Base-by-base conservation (phyloP, 1,139 yeast species). In the Taphrina populina region DNA sequence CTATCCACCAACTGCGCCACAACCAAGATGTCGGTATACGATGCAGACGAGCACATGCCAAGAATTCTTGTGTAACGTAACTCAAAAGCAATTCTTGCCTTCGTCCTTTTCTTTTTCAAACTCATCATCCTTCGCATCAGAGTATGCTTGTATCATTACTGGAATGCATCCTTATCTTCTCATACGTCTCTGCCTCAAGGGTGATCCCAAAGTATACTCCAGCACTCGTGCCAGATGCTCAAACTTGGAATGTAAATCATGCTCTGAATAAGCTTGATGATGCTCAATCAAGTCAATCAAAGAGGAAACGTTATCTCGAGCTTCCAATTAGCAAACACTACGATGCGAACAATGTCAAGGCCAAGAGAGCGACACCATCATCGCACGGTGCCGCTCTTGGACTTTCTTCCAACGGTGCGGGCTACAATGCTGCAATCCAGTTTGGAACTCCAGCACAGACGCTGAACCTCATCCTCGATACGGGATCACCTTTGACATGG, bases 381-480 rank as follows among this genome's bases (percentile, higher is more conserved):
- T 13, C 34, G 21, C n/a, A n/a, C n/a, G n/a, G n/a, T n/a, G 23
- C 11, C 7, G 10, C 32, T 21, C 45, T 40, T 20, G 15, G 15
- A 17, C 24, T 40, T 5, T 26, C 45, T 20, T 26, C 23, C n/a
- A 13, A 40, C 15, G 33, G 34, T 5, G 32, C 45, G 19, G 45
- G 45, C 10, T 40, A 40, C 34, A 40, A 32, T 2, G 34, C 45
- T 19, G 15, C 45, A 8, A 40, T 40, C 13, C 2, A 15, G 4
- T 15, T 83, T 15, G 90, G 92, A 2, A 76, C 84, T 0, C 75
- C 80, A 5, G 66, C 72, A 0, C 81, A 80, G 62, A 66, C 71
- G 7, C 75, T 83, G 27, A 71, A 71, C 4, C 81, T 81, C 2
- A 69, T 81, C 59, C 67, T 83, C 40, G 88, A 83, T 65, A 81